Conservation (phyloP, 768 basidiomycete genomes). For the Lactifluus subvellereus region DNA sequence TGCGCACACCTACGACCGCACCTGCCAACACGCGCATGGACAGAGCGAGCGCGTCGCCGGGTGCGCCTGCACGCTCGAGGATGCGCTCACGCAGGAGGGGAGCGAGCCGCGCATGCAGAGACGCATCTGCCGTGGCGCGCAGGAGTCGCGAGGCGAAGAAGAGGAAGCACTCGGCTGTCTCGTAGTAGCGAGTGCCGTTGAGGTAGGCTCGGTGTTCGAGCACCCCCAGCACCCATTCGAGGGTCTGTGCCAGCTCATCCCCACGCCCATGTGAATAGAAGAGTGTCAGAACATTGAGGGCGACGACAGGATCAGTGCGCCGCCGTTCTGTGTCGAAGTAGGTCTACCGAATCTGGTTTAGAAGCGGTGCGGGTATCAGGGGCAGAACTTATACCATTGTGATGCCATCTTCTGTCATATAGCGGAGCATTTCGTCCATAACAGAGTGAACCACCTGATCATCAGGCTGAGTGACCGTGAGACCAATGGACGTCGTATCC, state of each 20-base stretch:
- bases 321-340: conserved; percentile 49
- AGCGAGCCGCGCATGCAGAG: conserved; percentile 35
- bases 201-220: conserved; percentile 48
- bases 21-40: conserved; percentile 51
- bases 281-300: conserved; percentile 44
- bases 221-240: conserved; percentile 46
- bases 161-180: conserved; percentile 47
- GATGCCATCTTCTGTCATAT: conserved; percentile 46
- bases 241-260: conserved; percentile 38
- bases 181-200: conserved; percentile 52
- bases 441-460: conserved; percentile 36
- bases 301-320: conserved; percentile 49
- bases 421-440: conserved; percentile 54
- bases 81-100: conserved; percentile 42
- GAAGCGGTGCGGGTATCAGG: neutral
- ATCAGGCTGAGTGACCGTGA: conserved; percentile 37
- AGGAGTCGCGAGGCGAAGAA: conserved; percentile 47
- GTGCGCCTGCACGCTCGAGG: conserved; percentile 44
- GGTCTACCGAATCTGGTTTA: conserved; percentile 33
- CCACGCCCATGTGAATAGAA: conserved; percentile 48
- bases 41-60: conserved; percentile 49
- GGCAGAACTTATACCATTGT: conserved; percentile 23
- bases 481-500: conserved; percentile 52
- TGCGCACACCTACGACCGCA: conserved; percentile 35
- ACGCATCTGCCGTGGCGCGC: conserved; percentile 29